Percentiles rank a stretch among this genome's conserved stretches.
phyloP scores from a whole-genome alignment of 495 filamentous ascomycete genomes.

The Aspergillus ellipticus region DNA sequence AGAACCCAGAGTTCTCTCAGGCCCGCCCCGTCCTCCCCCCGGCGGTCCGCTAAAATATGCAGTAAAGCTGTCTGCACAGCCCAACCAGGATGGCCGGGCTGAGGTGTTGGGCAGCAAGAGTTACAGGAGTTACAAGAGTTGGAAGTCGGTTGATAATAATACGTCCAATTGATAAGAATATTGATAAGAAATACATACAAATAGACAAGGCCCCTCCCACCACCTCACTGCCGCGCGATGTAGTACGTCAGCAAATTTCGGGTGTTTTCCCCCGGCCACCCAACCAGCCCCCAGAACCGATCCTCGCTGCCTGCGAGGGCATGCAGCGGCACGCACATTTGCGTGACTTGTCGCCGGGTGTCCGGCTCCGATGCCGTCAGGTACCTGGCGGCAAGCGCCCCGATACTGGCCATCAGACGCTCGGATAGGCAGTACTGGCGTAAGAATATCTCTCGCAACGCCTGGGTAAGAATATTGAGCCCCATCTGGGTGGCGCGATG shows the following conservation, averaged over 20 bases:
- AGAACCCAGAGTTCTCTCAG: too few relatives aligned
- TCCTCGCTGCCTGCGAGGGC: slow-evolving; percentile 57
- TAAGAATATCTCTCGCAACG: slow-evolving; percentile 26
- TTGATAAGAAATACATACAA: neutral
- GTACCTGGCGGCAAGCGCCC: slow-evolving; percentile 54
- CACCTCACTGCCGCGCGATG: slow-evolving; percentile 53
- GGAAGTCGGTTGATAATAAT: too few relatives aligned
- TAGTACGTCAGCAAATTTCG: slow-evolving; percentile 82
- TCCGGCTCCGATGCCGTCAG: slow-evolving; percentile 72
- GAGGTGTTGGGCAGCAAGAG: too few relatives aligned
- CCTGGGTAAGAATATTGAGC: slow-evolving; percentile 52
- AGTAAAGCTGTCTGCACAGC: too few relatives aligned
- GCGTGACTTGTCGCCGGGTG: slow-evolving; percentile 72
- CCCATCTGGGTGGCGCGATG: slow-evolving; percentile 51
- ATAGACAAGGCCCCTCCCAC: neutral
- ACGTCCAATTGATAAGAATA: too few relatives aligned
- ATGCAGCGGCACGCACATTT: slow-evolving; percentile 73
- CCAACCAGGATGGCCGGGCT: too few relatives aligned
- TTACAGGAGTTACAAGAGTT: too few relatives aligned
- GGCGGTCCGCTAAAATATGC: too few relatives aligned
- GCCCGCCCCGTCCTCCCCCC: too few relatives aligned
- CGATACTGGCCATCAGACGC: slow-evolving; percentile 34
- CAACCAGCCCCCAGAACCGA: slow-evolving; percentile 62
- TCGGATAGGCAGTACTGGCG: slow-evolving; percentile 17
- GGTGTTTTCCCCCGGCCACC: slow-evolving; percentile 59